Conservation (phyloP, 2,329 filamentous ascomycete species). For the Talaromyces verruculosus region DNA sequence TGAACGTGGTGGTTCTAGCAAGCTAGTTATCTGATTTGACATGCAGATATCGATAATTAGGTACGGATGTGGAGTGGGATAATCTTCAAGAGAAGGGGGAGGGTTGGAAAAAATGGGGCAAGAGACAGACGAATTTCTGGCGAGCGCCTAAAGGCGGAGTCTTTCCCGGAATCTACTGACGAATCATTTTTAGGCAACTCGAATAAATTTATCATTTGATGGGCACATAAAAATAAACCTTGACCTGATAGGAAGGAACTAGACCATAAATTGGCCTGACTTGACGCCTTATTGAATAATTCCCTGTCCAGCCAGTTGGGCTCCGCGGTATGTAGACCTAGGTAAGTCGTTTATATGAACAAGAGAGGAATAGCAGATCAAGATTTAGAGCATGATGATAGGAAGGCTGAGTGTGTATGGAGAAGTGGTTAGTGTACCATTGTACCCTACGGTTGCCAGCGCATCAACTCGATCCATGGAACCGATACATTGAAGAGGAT, state of each 20-base stretch:
- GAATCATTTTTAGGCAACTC: background rate
- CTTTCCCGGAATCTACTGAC: background rate
- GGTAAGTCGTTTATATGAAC: slow-evolving; percentile 22
- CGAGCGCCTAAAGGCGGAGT: slow-evolving; percentile 16
- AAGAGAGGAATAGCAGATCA: slow-evolving; percentile 31
- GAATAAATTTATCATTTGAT: background rate
- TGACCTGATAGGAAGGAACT: slow-evolving; percentile 5
- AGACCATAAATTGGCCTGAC: background rate
- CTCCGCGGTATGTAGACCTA: slow-evolving; percentile 11
- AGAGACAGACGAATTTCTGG: background rate
- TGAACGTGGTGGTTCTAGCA: slow-evolving; percentile 20
- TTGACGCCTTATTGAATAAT: slow-evolving; percentile 15
- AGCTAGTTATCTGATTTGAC: slow-evolving; percentile 9
- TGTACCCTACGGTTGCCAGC: slow-evolving; percentile 29
- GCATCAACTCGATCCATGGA: slow-evolving; percentile 30
- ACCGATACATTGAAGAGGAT: slow-evolving; percentile 2
- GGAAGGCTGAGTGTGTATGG: slow-evolving; percentile 23
- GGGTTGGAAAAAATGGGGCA: background rate
- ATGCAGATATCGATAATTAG: slow-evolving; percentile 9
- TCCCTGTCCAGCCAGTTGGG: slow-evolving; percentile 13
- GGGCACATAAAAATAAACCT: background rate
- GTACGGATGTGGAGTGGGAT: slow-evolving; percentile 4
- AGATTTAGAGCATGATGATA: slow-evolving; percentile 8
- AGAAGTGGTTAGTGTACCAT: slow-evolving; percentile 3
- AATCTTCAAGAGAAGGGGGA: slow-evolving; percentile 9